Evolutionary conservation across 495 filamentous ascomycete genomes (phyloP), one percentile per base, ranked within the genome.

Genomic region (Aspergillus nanangensis): DNA sequence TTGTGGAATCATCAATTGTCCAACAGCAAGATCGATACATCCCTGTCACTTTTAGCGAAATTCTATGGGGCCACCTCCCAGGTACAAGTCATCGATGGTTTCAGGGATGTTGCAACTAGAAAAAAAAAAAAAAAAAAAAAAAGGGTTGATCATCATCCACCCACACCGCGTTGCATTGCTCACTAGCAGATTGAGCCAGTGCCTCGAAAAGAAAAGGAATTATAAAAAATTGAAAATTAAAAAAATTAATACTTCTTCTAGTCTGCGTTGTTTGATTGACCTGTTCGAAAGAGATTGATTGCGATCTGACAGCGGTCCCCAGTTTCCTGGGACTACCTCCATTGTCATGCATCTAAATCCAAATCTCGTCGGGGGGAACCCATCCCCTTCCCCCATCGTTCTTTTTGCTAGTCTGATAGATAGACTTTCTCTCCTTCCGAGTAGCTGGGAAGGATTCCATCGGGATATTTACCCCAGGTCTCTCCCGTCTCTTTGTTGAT

Each of bases 291-390:
- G 7, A 11, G n/a, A n/a, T n/a, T 11, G 25, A 29, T 29, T 5
- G 25, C 25, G 11, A 11, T 29, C 25, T 29, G 25, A 29, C 25
- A 29, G 25, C 25, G 25, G 25, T n/a, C 25, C 25, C 25, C 25
- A 44, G 41, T 35, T 19, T 35, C 11, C 27, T 44, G 31, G 3
- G 17, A 22, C 25, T 29, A 29, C 5, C 25, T 29, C 25, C 11
- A 29, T 29, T 11, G 44, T 25, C 43, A 52, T 52, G 56, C 44
- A 50, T 49, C 49, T 34, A 21, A 48, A 46, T 49, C 38, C 41
- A 48, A 44, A 46, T 47, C 29, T 21, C 42, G 32, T 46, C 42
- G 41, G 41, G 44, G 41, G 11, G n/a, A 48, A 36, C 22, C 23
- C 36, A 27, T 37, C 7, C 25, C 25, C 11, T 49, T 35, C 45